Evolutionary conservation across 2,329 filamentous ascomycete species (phyloP), one percentile per base, ranked within the genome.

Genomic region (Thermomyces lanuginosus): DNA sequence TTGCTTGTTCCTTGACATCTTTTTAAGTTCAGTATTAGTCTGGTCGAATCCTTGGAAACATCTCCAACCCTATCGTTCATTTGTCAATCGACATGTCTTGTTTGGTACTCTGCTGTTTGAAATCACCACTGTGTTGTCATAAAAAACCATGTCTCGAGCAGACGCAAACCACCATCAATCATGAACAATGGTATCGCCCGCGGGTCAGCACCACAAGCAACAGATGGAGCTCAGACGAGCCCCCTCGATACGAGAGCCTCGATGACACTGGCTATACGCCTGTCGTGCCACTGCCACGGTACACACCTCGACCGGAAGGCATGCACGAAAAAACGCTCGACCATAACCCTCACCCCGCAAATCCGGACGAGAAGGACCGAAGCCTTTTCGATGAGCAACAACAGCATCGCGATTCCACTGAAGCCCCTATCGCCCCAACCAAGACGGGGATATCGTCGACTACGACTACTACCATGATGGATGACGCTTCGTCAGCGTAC

Each of bases 261-360:
- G n/a, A n/a, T n/a, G 33, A 46, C 25, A 36, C 41, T 27, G 46
- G 44, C 28, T 55, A 51, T 42, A 32, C 37, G 22, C 42, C 42
- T 17, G 38, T 46, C 26, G 39, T 43, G 20, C 53, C 53, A 7
- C 46, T 55, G 24, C 54, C 54, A 21, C 44, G 48, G 31, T 58
- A 58, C 35, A 57, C 54, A 1, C 45, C 51, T 3, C 51, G 46
- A 2, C 51, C 53, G 5, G 37, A 46, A 33, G 53, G 44, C 35
- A 37, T 49, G 13, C 41, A 49, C 22, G 53, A 58, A 31, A 58
- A 57, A 34, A 56, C 49, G 0, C 40, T 56, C 6, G 43, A 47
- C 31, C 36, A 40, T 3, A 50, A 51, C 29, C 37, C 46, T 30
- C 25, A 22, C n/a, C n/a, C n/a, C n/a, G n/a, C n/a, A n/a, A n/a